Percentiles rank a stretch among this genome's conserved stretches.
These are phyloP conservation scores for Pisolithus microcarpus DNA, from an alignment of 768 basidiomycete genomes.

Conservation along the genomic window DNA sequence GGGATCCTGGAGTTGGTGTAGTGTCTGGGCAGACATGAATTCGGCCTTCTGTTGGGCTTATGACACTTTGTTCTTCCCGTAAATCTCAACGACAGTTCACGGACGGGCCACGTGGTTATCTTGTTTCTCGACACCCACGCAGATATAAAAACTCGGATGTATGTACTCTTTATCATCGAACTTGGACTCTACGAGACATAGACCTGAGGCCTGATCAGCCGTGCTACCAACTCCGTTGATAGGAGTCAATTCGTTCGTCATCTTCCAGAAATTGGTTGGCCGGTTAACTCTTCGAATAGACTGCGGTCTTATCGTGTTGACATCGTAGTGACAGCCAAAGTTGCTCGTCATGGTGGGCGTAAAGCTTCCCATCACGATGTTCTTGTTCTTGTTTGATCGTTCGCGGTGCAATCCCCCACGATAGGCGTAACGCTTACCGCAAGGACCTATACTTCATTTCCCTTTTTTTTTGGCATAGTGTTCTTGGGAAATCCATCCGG, in stretches of 20 bases:
- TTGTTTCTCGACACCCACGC: slow-evolving; percentile 4
- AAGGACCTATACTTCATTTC: too few species aligned
- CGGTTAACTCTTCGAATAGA: slow-evolving; percentile 31
- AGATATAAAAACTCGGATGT: not conserved
- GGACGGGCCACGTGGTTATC: slow-evolving; percentile 20
- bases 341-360: slow-evolving; percentile 43
- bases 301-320: slow-evolving; percentile 5
- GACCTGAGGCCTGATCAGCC: slow-evolving; percentile 24
- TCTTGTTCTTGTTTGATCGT: too few species aligned
- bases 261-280: too few species aligned
- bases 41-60: not conserved
- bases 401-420: too few species aligned
- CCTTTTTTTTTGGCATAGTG: not conserved
- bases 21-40: slow-evolving; percentile 36
- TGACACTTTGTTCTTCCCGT: not conserved
- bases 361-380: too few species aligned
- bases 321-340: slow-evolving; percentile 58
- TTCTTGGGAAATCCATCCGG: too few species aligned
- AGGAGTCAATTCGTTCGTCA: too few species aligned
- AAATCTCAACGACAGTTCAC: not conserved
- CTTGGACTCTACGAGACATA: too few species aligned
- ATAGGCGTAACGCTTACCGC: too few species aligned
- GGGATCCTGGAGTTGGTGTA: slow-evolving; percentile 43
- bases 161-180: not conserved
- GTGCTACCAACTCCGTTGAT: slow-evolving; percentile 36